Evolutionary conservation across 176 grass and related monocot species (phyloP).

Genomic region (Bothriochloa decipiens): DNA sequence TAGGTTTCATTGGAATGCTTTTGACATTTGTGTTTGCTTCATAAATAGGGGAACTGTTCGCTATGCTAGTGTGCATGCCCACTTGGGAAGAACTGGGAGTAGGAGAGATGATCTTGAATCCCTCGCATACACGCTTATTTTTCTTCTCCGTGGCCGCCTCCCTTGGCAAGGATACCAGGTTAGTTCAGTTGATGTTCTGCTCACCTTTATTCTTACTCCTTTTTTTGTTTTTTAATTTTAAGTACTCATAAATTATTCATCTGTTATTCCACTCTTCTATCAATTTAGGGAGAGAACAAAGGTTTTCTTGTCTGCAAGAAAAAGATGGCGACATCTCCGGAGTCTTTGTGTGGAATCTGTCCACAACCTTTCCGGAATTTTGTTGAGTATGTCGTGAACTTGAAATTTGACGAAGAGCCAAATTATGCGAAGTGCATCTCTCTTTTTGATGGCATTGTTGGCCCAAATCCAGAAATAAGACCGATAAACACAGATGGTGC

Average conservation of each 20-base stretch:
- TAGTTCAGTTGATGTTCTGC: conserved; percentile 25
- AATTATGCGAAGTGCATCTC: conserved; percentile 92
- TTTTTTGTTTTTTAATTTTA: not conserved
- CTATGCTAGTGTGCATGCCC: conserved; percentile 93
- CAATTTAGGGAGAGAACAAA: conserved; percentile 89
- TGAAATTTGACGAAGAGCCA: conserved; percentile 95
- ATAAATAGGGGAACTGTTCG: conserved; percentile 86
- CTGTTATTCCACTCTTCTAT: conserved; percentile 17
- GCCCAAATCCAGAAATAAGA: conserved; percentile 85
- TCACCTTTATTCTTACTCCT: conserved; percentile 38
- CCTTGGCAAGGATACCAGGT: conserved; percentile 99
- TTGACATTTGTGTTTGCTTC: conserved; percentile 29
- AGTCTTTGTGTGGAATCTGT: conserved; percentile 84
- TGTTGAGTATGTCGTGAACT: conserved; percentile 94
- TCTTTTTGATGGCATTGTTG: conserved; percentile 94
- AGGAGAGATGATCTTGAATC: conserved; percentile 98
- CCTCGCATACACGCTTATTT: conserved; percentile 93
- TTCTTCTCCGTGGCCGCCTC: conserved; percentile 91
- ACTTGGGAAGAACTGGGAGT: conserved; percentile 92
- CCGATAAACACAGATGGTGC: conserved; percentile 96
- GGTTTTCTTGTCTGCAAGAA: conserved; percentile 97
- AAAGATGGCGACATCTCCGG: conserved; percentile 89
- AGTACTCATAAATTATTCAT: not conserved
- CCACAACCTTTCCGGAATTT: conserved; percentile 88
- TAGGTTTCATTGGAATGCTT: conserved; percentile 7